Base-by-base conservation (phyloP, 208 protist species). In the Trypanosoma lewisi region DNA sequence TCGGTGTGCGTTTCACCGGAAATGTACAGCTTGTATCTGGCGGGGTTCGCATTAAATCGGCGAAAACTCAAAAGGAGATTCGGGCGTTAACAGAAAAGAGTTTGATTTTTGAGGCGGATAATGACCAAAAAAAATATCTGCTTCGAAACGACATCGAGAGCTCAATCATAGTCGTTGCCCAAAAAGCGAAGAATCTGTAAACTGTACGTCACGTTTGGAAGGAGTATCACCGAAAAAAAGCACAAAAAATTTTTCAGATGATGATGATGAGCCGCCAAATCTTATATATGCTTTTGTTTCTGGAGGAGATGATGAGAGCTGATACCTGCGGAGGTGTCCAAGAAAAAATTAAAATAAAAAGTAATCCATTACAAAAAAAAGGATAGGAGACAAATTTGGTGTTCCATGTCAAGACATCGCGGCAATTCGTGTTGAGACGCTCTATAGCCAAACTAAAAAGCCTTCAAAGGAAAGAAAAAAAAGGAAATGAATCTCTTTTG, bases 221-320 rank as follows among this genome's bases (percentile, higher is more conserved):
- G 11, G 27, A 14, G 3, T 17, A 44, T 28, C 19, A 53, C 9
- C 36, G 17, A 45, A 30, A 49, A 31, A 12, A 45, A 17, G 19
- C 17, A 1, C 8, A 49, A 30, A 33, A 14, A 74, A 33, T 60
- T n/a, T n/a, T n/a, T n/a, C n/a, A n/a, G 73, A 0, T 25, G 33
- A 21, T 63, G 62, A 31, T 77, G 77, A 81, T 12, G 70, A 85
- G 37, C 47, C 63, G 2, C 83, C 83, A 8, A 53, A 70, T 4
- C 75, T 91, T 6, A 34, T 88, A 8, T 84, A 82, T 50, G 80
- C 81, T 11, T 64, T 63, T 33, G 77, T 88, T 36, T 25, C 44
- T 17, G 85, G 85, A 44, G 81, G 70, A 16, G 78, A 88, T 52
- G 73, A 91, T 56, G 85, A 88, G 41, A 91, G 85, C 58, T 91